Conservation (phyloP, 305 asterid genomes). For the Rubia balearica region DNA sequence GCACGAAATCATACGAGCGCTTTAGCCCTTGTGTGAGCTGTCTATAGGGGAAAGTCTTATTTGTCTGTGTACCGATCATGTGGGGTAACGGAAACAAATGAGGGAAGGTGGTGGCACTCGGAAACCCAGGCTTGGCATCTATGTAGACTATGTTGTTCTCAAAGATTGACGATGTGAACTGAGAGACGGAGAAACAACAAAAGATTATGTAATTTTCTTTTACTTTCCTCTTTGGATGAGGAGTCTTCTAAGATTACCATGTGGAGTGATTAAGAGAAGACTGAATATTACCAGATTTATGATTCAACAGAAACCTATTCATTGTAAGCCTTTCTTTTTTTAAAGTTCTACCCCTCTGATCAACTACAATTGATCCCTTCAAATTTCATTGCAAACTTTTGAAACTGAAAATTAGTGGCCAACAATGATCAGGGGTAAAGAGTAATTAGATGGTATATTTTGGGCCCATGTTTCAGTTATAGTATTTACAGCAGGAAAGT, state of each 20-base stretch:
- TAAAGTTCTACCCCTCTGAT: not conserved
- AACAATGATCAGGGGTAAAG: not conserved
- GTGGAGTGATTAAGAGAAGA: too few species aligned
- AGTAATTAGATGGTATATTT: not conserved
- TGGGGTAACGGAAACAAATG: too few species aligned
- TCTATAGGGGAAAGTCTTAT: not conserved
- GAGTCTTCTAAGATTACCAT: too few species aligned
- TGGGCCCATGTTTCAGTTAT: not conserved
- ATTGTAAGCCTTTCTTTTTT: too few species aligned
- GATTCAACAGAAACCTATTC: too few species aligned
- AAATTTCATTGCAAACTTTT: not conserved
- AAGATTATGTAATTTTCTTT: not conserved
- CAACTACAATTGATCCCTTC: not conserved
- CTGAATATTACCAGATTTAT: too few species aligned
- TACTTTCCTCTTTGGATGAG: too few species aligned
- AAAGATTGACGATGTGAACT: not conserved
- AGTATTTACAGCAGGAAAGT: not conserved
- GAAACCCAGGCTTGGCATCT: too few species aligned
- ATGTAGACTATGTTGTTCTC: not conserved
- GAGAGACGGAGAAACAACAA: not conserved
- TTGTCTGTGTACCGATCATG: not conserved
- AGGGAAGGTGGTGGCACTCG: too few species aligned
- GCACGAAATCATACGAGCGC: not conserved
- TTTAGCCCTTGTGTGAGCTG: not conserved
- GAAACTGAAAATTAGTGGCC: not conserved